phyloP scores from a whole-genome alignment of 495 filamentous ascomycete genomes.

The Xylaria telfairii region DNA sequence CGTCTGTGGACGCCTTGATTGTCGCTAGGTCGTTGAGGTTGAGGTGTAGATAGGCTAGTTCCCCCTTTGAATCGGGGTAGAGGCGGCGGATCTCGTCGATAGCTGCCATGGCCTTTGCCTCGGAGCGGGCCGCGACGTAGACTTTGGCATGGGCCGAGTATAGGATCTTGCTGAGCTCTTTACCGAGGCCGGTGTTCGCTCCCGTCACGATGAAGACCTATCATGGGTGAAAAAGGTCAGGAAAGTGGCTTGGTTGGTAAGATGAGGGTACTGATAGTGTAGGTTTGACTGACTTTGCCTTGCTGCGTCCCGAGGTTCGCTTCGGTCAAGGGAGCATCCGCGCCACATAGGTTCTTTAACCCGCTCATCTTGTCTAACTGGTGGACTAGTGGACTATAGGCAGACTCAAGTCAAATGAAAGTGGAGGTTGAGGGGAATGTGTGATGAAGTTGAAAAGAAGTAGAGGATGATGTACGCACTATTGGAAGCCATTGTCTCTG shows the following conservation, averaged over 20 bases:
- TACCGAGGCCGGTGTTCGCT: conserved; percentile 54
- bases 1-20: conserved; percentile 26
- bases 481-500: neutral
- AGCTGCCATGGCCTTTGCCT: conserved; percentile 31
- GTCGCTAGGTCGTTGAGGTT: conserved; percentile 33
- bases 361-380: neutral
- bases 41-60: conserved; percentile 31
- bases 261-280: neutral
- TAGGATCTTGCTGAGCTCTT: conserved; percentile 51
- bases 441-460: neutral
- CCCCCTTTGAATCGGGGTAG: conserved; percentile 23
- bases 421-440: neutral
- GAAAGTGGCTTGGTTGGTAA: no score
- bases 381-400: neutral
- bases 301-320: neutral
- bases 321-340: neutral
- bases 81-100: conserved; percentile 29
- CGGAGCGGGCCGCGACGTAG: conserved; percentile 56
- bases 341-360: neutral
- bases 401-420: neutral
- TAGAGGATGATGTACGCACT: neutral
- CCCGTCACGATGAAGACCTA: conserved; percentile 58
- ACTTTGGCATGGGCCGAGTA: conserved; percentile 52
- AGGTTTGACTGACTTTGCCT: conserved; percentile 4
- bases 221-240: neutral